Evolutionary conservation across 345 rosid genomes (phyloP).

Genomic region (Lagerstroemia speciosa): DNA sequence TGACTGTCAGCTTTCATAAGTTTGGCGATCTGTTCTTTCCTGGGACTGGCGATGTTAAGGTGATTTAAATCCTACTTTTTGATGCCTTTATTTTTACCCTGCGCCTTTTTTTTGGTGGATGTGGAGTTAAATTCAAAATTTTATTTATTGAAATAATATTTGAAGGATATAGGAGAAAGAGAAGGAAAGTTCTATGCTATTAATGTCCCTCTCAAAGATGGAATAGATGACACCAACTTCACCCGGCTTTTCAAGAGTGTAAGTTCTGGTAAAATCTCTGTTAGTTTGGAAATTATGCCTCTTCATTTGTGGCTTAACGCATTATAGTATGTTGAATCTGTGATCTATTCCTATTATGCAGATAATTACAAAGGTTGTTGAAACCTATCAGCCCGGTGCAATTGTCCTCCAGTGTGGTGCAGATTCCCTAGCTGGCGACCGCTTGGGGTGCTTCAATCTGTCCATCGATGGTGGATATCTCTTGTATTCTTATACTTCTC

Average conservation of each 20-base stretch:
- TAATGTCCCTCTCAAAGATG: slow-evolving; percentile 95
- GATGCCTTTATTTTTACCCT: background rate
- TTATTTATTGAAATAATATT: slow-evolving; percentile 19
- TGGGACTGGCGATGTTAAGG: slow-evolving; percentile 98
- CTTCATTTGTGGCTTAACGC: slow-evolving; percentile 7
- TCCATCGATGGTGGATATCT: slow-evolving; percentile 87
- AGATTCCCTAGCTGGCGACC: slow-evolving; percentile 96
- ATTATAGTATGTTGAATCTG: slow-evolving; percentile 9
- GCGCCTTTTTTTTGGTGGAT: background rate
- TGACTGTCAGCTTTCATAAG: slow-evolving; percentile 99
- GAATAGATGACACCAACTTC: slow-evolving; percentile 91
- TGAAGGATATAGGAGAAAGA: slow-evolving; percentile 93
- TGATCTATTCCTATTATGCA: slow-evolving; percentile 20
- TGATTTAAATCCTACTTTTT: slow-evolving; percentile 15
- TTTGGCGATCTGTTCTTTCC: slow-evolving; percentile 94
- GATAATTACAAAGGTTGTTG: slow-evolving; percentile 87
- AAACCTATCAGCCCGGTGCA: slow-evolving; percentile 80
- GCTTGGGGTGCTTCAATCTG: slow-evolving; percentile 95
- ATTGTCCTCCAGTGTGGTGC: slow-evolving; percentile 99
- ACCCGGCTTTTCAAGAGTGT: slow-evolving; percentile 88
- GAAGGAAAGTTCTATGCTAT: slow-evolving; percentile 95
- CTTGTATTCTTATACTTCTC: slow-evolving; percentile 33
- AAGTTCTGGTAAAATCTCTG: slow-evolving; percentile 22
- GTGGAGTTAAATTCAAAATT: slow-evolving; percentile 10
- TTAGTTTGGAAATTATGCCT: slow-evolving; percentile 1